Base-by-base conservation (phyloP, 2,329 filamentous ascomycete genomes). In the Calonectria henricotiae region DNA sequence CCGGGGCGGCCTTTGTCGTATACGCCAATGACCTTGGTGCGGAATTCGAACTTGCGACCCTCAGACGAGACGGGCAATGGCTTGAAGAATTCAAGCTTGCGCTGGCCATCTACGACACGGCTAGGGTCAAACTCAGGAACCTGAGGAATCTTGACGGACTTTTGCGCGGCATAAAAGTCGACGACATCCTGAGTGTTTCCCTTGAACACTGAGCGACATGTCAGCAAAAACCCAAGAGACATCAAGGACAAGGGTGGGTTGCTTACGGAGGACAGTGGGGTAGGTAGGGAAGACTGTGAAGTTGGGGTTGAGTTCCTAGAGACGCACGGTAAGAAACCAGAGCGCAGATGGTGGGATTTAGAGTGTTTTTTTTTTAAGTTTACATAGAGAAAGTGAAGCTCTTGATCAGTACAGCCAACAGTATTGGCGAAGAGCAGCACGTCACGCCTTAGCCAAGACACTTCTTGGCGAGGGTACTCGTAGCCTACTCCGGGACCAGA, bases 221-320 rank as follows among this genome's bases (percentile, higher is more conserved):
- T 58, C 13, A 58, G 51, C 17, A 32, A 39, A 49, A 17, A 4
- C 12, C 8, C 27, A 30, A n/a, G 51, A 17, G 35, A 27, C 12
- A 12, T 17, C 37, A 58, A 17, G 11, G 17, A 8, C 27, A 58
- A 35, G 37, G 17, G 39, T 89, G 20, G 79, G 35, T 3, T 55
- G 20, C 51, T 58, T 85, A 93, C 91, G 90, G 49, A 97, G 90
- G 78, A 96, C 90, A 74, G 96, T 88, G 23, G 94, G 90, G 82
- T 97, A 97, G 49, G 95, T 97, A 20, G 95, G 95, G 83, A 98
- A 98, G 77, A 94, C 93, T 71, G 92, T 84, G 82, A 98, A 98
- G 69, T 93, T 88, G 54, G 95, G 94, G 81, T 98, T 92, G 63
- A 97, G 89, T 84, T 98, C 95, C 94, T 96, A 74, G 87, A 96